These are phyloP conservation scores for Alternaria sp. DNA, from an alignment of 2,329 filamentous ascomycete species.

Conservation along the genomic window DNA sequence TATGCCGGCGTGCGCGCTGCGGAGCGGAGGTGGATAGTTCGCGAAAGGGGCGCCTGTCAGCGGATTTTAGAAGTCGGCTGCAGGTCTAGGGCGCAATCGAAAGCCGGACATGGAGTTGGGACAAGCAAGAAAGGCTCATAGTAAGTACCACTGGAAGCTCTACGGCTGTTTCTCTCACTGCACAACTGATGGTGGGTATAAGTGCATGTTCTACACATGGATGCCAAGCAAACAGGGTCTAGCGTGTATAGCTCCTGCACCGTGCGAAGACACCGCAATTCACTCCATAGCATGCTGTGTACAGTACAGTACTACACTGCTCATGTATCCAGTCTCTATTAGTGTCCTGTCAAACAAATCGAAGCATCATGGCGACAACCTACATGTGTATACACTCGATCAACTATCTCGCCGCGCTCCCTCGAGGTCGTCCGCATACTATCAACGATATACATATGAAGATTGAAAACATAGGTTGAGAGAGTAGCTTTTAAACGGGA, in stretches of 20 bases:
- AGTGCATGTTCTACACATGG: slow-evolving; percentile 33
- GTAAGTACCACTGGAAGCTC: slow-evolving; percentile 34
- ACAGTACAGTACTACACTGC: not conserved
- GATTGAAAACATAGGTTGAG: no score
- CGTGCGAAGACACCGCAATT: slow-evolving; percentile 12
- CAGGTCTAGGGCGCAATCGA: slow-evolving; percentile 24
- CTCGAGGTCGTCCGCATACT: not conserved
- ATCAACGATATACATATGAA: not conserved
- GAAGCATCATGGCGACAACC: not conserved
- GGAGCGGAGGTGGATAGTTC: slow-evolving; percentile 27
- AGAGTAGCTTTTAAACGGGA: no score
- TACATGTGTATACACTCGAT: not conserved
- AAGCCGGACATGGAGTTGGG: slow-evolving; percentile 10
- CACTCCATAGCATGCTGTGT: not conserved
- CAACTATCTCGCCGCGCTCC: not conserved
- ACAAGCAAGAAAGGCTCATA: slow-evolving; percentile 21
- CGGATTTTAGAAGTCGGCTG: slow-evolving; percentile 26
- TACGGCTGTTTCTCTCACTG: slow-evolving; percentile 38
- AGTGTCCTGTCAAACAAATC: not conserved
- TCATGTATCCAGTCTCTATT: not conserved
- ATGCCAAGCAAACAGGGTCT: slow-evolving; percentile 31
- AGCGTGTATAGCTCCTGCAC: slow-evolving; percentile 24
- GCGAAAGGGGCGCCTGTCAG: slow-evolving; percentile 36
- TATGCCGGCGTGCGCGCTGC: slow-evolving; percentile 35
- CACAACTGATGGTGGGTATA: slow-evolving; percentile 31